Percentiles rank a stretch among this genome's conserved stretches.
Evolutionary conservation across 768 basidiomycete genomes (phyloP).

Genomic region (Naematelia aurantialba): DNA sequence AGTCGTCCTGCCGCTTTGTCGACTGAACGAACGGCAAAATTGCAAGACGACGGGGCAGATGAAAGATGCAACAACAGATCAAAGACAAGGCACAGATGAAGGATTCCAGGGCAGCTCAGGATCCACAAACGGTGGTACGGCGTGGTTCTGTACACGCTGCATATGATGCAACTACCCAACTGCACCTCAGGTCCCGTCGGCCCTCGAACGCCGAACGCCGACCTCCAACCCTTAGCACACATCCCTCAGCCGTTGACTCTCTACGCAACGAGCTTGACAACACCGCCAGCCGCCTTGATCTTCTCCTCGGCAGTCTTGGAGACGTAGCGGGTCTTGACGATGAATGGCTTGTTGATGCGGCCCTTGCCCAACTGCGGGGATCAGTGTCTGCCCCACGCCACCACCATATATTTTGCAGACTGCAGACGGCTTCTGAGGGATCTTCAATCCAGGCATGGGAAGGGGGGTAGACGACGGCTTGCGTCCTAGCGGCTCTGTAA

Average conservation of each 20-base stretch:
- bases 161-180: neutral
- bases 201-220: neutral
- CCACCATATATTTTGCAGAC: neutral
- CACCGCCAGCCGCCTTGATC: constrained; percentile 67
- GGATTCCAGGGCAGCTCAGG: neutral
- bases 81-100: too few species aligned
- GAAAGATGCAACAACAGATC: too few species aligned
- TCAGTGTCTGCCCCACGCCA: neutral
- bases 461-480: too few species aligned
- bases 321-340: constrained; percentile 96
- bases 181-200: neutral
- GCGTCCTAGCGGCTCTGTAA: too few species aligned
- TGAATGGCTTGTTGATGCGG: constrained; percentile 74
- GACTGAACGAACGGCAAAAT: too few species aligned
- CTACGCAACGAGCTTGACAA: constrained; percentile 86
- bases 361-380: constrained; percentile 75
- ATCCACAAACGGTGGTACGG: neutral
- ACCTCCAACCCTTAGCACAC: too few species aligned
- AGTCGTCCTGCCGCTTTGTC: too few species aligned
- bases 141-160: neutral
- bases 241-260: too few species aligned
- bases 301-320: constrained; percentile 74
- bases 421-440: neutral
- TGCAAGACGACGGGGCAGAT: too few species aligned
- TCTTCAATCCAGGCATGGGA: neutral